Base-by-base conservation (phyloP, 1,284 basidiomycete species). In the Naganishia liquefaciens region DNA sequence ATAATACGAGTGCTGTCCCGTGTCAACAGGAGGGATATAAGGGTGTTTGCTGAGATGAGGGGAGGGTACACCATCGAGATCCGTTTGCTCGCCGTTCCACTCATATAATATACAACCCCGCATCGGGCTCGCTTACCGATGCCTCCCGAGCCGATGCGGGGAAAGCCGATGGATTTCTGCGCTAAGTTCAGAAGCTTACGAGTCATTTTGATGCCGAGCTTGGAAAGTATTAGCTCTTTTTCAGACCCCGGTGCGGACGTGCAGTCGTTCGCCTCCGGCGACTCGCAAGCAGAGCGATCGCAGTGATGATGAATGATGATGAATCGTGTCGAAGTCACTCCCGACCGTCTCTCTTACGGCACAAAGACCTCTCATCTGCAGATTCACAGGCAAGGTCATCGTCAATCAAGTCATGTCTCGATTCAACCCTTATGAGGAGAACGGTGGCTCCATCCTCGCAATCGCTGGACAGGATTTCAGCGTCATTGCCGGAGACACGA, bases 401-500 rank as follows among this genome's bases (percentile, higher is more conserved):
- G 6, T 23, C 21, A 49, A 49, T 5, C 47, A 27, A 25, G 13
- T 15, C 39, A 60, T 60, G 57, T 60, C 57, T 70, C 74, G 74
- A 57, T 93, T 93, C 82, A 88, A 91, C 76, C 91, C 91, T 0
- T 93, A 93, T 84, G 83, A 86, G 15, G 87, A 93, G 73, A 96
- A 95, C 73, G 92, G 93, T 54, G 93, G 93, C 33, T 93, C 93
- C 43, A 93, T 96, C 80, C 87, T 97, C 70, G 91, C 93, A 73
- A 91, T 97, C 77, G 91, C 93, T 9, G 93, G 93, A 58, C 84
- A 86, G 62, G 90, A 93, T 79, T 97, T 96, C 78, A 85, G 85
- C 64, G 91, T 96, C 75, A 90, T 96, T 74, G 93, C 93, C 5
- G 91, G 92, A 63, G 93, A 97, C 80, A 97, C 93, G 40, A 49